Conservation (phyloP, 2,329 filamentous ascomycete genomes). For the Neofusicoccum sp. region DNA sequence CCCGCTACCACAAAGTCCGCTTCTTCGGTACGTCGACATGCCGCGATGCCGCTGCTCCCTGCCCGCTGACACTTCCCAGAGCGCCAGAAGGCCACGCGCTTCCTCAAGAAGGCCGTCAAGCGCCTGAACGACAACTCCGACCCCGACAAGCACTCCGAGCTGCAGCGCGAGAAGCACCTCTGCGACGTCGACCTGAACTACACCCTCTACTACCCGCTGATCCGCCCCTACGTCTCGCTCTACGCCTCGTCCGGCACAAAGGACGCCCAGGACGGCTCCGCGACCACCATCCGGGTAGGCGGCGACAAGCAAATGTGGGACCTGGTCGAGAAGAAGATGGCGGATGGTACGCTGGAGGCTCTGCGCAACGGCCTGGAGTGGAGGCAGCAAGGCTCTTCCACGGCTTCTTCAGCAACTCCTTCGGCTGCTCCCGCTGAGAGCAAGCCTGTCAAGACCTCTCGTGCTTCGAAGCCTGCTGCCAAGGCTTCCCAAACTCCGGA, state of each 20-base stretch:
- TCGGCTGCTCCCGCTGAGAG: slow-evolving; percentile 11
- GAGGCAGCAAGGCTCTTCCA: neutral
- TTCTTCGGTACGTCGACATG: slow-evolving; percentile 69
- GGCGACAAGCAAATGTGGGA: slow-evolving; percentile 67
- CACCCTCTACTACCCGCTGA: slow-evolving; percentile 70
- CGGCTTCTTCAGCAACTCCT: neutral
- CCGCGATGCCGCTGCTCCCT: slow-evolving; percentile 23
- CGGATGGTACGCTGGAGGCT: slow-evolving; percentile 57
- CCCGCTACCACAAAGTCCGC: slow-evolving; percentile 79
- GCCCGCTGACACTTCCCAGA: slow-evolving; percentile 48
- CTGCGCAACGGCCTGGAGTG: slow-evolving; percentile 56
- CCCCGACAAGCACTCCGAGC: slow-evolving; percentile 55
- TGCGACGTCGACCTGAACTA: slow-evolving; percentile 77
- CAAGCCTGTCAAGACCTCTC: slow-evolving; percentile 10
- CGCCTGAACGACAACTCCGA: slow-evolving; percentile 55
- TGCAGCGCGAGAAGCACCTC: slow-evolving; percentile 64
- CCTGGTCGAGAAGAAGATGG: slow-evolving; percentile 66
- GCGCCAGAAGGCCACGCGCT: slow-evolving; percentile 70
- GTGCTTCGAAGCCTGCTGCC: neutral
- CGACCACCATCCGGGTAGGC: slow-evolving; percentile 34
- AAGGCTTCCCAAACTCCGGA: slow-evolving; percentile 13
- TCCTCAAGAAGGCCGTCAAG: slow-evolving; percentile 66
- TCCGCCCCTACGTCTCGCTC: slow-evolving; percentile 68
- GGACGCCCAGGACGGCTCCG: slow-evolving; percentile 27
- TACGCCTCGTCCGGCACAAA: slow-evolving; percentile 44